Evolutionary conservation across 192 early-diverging fungal species (phyloP), one percentile per base, ranked within the genome.

Genomic region (Gryganskiella cystojenkinii): DNA sequence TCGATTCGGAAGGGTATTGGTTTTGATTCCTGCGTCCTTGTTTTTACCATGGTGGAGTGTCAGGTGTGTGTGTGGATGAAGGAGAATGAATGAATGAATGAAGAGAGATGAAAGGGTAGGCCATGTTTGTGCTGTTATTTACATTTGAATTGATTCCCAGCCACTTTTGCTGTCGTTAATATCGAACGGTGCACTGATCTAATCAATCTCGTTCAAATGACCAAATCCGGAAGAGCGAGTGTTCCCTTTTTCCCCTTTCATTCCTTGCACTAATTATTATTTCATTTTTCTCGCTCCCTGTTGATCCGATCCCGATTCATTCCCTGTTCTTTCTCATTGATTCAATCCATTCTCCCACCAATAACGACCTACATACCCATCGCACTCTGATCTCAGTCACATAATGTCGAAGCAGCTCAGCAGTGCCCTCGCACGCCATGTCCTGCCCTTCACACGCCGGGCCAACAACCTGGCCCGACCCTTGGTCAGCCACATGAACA

Each of bases 401-500:
- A 51, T 22, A 31, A 78, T 78, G 74, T 78, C 74, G 17, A 78
- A 69, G 61, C 74, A 78, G 45, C 56, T 78, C 10, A 60, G 61
- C 42, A 56, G 59, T 31, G 55, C 61, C 37, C 64, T 78, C 64
- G 55, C 67, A 22, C 74, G 74, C 61, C 74, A 78, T 78, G 74
- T 78, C 54, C 47, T 78, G 55, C 74, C 74, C 49, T 78, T 78
- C 56, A 59, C 66, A 50, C 63, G 65, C 59, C 57, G 66, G 55
- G 60, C 74, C 46, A 78, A 67, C 42, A 68, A 58, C 37, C 14
- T 78, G n/a, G 47, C 61, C 22, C 46, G 10, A n/a, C 66, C 74
- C 35, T 47, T 67, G 33, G 56, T 78, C 61, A 59, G 47, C 22
- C 74, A 65, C 61, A 78, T 78, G 74, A 78, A 69, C 74, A 78